A percentile compares a stretch with the other conserved stretches of the same genome.
Conservation (phyloP, 208 protist genomes). For the Trypanosoma lewisi region DNA sequence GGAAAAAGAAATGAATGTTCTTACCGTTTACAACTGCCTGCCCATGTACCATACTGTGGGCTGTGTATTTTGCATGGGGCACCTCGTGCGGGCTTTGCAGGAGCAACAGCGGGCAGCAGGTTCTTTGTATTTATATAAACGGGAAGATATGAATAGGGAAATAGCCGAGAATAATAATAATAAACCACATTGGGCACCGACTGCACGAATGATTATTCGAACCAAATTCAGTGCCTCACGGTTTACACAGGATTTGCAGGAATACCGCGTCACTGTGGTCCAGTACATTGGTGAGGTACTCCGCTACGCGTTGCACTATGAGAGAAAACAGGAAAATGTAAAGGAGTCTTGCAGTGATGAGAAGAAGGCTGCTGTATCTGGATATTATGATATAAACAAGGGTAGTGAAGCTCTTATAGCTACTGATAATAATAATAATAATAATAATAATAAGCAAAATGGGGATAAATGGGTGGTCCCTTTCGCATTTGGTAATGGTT, state of each 20-base stretch:
- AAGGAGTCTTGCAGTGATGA: background rate
- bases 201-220: constrained; percentile 63
- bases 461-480: constrained; percentile 50
- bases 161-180: background rate
- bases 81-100: constrained; percentile 53
- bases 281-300: constrained; percentile 93
- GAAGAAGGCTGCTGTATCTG: background rate
- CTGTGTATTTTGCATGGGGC: constrained; percentile 59
- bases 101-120: constrained; percentile 42
- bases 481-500: constrained; percentile 86
- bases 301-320: constrained; percentile 67
- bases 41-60: constrained; percentile 86
- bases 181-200: constrained; percentile 16
- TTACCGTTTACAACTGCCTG: constrained; percentile 74
- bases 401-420: background rate
- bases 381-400: background rate
- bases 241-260: constrained; percentile 61
- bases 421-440: too few species aligned
- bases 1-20: constrained; percentile 25
- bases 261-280: constrained; percentile 70
- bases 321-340: constrained; percentile 5
- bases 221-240: constrained; percentile 62
- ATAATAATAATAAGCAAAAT: background rate
- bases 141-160: background rate
- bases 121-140: constrained; percentile 7